Base-by-base conservation (phyloP, 371 early-diverging fungal species). In the Chytridium lagenaria region DNA sequence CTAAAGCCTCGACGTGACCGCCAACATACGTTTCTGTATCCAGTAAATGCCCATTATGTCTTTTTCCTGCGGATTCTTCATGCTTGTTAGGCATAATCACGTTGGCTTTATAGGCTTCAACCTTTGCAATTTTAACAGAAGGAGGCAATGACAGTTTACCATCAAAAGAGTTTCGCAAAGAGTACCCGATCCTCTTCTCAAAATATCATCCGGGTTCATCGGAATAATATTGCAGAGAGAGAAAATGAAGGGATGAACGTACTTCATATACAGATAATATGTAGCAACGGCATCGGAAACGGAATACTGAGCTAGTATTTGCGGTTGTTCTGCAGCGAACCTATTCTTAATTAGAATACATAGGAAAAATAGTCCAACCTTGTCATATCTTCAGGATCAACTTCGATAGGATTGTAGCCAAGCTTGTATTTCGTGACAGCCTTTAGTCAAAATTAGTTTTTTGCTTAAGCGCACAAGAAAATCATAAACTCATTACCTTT, bases 281-380 rank as follows among this genome's bases (percentile, higher is more conserved):
- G 99, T 99, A 0, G 99, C 99, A 1, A 99, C 98, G 2, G 99
- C 99, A 88, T 99, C 99, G 64, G 99, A 99, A 33, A 99, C 99
- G 22, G 99, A 99, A 81, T 99, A 99, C 67, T 97, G 95, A 12
- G 99, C 98, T 59, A 99, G 84, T n/a, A 86, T 90, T 77, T 98
- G 97, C 2, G 99, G 99, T 51, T 94, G 86, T 77, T 98, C 97
- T 1, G 88, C 77, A 0, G 99, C 99, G 81, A 93, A 97, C 59
- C 89, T 85, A 26, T 66, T 50, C 2, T 23, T 22, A 67, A 22
- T 59, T 37, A 19, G 28, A 10, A 65, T 22, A 69, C 52, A 33
- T 19, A 39, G 44, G 67, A 44, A 59, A 26, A 44, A 44, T 30
- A 55, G 19, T 59, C 49, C 22, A 39, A 86, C 82, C 89, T 86